Conservation (phyloP, 805 yeast genomes). For the Grigorovia jiainica region DNA sequence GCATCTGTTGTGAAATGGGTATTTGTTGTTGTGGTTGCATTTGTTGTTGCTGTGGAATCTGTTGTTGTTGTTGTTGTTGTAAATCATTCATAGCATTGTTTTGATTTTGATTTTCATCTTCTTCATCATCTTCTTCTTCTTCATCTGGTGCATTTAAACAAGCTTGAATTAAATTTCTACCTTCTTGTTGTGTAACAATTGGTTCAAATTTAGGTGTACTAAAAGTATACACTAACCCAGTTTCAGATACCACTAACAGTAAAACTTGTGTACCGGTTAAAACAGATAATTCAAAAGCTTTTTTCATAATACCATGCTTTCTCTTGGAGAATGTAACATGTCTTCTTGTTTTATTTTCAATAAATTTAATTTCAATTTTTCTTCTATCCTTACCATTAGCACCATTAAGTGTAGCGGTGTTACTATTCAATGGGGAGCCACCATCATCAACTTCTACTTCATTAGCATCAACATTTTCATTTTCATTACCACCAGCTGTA, state of each 20-base stretch:
- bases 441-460: background rate
- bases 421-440: background rate
- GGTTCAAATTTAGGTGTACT: slow-evolving; percentile 99
- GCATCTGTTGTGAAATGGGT: slow-evolving; percentile 1
- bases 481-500: background rate
- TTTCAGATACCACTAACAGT: slow-evolving; percentile 88
- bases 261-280: slow-evolving; percentile 96
- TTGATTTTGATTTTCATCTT: slow-evolving; percentile 36
- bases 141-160: slow-evolving; percentile 97
- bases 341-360: slow-evolving; percentile 94
- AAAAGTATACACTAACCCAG: slow-evolving; percentile 97
- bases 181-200: slow-evolving; percentile 92
- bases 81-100: slow-evolving; percentile 2
- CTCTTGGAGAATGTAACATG: slow-evolving; percentile 97
- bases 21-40: slow-evolving; percentile 3
- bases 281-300: slow-evolving; percentile 96
- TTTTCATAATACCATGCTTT: slow-evolving; percentile 98
- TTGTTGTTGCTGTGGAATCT: slow-evolving; percentile 1
- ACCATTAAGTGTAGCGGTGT: background rate
- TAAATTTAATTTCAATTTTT: slow-evolving; percentile 93
- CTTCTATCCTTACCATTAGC: slow-evolving; percentile 46
- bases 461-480: background rate
- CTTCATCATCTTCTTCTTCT: slow-evolving; percentile 57
- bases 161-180: slow-evolving; percentile 93
- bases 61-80: background rate